These are phyloP conservation scores for Eragrostis tef DNA, from an alignment of 202 grass and related monocot genomes.

Conservation along the genomic window DNA sequence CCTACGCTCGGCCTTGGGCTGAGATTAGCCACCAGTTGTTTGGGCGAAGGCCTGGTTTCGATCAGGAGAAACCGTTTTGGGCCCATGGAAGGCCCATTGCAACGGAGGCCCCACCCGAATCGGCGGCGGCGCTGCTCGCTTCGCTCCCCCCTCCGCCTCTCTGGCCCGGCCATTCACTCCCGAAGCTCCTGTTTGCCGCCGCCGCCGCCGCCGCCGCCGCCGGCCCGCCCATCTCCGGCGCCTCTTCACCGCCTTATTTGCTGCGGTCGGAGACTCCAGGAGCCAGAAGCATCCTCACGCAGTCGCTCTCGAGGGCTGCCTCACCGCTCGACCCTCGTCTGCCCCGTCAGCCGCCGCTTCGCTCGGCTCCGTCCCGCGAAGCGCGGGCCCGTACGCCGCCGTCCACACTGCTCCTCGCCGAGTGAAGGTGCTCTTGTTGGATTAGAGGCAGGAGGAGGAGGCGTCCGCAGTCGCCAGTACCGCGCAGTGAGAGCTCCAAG, in stretches of 20 bases:
- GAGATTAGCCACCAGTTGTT: no score
- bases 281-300: neutral
- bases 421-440: neutral
- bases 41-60: no score
- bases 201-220: neutral
- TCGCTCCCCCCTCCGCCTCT: neutral
- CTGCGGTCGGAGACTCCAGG: neutral
- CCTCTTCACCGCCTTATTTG: neutral
- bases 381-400: neutral
- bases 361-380: no score
- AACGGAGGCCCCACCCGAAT: no score
- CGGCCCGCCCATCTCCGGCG: neutral
- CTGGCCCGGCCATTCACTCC: no score
- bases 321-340: no score
- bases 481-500: neutral
- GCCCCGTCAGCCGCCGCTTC: neutral
- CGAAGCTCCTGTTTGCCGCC: neutral
- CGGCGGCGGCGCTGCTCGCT: neutral
- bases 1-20: neutral
- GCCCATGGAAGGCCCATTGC: neutral
- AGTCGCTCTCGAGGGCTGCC: neutral
- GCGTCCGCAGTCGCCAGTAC: neutral
- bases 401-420: neutral
- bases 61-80: neutral
- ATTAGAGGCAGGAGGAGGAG: neutral